Conservation (phyloP, 2,329 filamentous ascomycete genomes). For the Coniochaeta ligniaria region DNA sequence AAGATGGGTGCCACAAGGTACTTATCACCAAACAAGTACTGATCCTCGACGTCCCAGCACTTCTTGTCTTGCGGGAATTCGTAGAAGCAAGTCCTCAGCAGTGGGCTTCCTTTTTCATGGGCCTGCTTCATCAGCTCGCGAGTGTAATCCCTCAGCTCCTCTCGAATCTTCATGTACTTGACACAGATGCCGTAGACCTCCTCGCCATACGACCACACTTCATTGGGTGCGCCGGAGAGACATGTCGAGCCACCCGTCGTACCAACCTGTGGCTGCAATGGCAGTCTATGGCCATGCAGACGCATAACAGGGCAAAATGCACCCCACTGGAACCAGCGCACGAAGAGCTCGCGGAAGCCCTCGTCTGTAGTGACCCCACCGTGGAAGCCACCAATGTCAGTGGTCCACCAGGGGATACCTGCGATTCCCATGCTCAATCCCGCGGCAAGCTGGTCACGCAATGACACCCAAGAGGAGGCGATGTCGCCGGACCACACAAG, state of each 20-base stretch:
- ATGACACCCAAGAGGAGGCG: slow-evolving; percentile 52
- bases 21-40: too few relatives aligned
- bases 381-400: slow-evolving; percentile 64
- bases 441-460: slow-evolving; percentile 53
- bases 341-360: slow-evolving; percentile 54
- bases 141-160: slow-evolving; percentile 51
- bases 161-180: slow-evolving; percentile 51
- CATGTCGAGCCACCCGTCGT: slow-evolving; percentile 30
- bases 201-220: slow-evolving; percentile 60
- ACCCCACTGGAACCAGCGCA: slow-evolving; percentile 65
- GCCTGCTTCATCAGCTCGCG: slow-evolving; percentile 51
- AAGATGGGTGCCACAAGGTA: too few relatives aligned
- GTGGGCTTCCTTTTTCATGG: slow-evolving; percentile 49
- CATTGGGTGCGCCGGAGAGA: slow-evolving; percentile 47
- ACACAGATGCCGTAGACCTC: slow-evolving; percentile 53
- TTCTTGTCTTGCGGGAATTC: too few relatives aligned
- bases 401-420: slow-evolving; percentile 63
- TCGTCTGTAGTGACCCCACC: slow-evolving; percentile 50
- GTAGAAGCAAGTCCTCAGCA: slow-evolving; percentile 58
- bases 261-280: slow-evolving; percentile 30
- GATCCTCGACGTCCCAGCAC: too few relatives aligned
- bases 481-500: slow-evolving; percentile 64
- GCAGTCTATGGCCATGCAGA: slow-evolving; percentile 59
- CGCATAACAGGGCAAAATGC: slow-evolving; percentile 62
- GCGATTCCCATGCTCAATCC: slow-evolving; percentile 60